Evolutionary conservation across 768 basidiomycete species (phyloP).

Genomic region (Pulveroboletus sp.): DNA sequence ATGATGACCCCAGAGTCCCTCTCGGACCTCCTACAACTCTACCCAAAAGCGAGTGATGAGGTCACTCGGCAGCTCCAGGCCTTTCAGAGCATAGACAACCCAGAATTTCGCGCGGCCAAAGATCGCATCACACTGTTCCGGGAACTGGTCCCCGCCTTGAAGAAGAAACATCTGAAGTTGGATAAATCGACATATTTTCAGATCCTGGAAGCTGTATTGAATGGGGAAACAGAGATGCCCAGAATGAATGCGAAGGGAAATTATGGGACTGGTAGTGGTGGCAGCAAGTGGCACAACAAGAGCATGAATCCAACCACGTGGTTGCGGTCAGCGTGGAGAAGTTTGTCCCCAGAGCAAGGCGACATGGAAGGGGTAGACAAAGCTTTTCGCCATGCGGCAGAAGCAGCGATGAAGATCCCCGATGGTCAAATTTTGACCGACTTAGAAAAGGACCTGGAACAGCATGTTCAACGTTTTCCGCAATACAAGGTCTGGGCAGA

Average conservation of each 20-base stretch:
- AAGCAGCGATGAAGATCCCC: not conserved
- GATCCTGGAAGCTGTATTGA: slow-evolving; percentile 7
- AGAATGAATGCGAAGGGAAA: not conserved
- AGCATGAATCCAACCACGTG: rapidly evolving
- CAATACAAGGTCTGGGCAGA: not conserved
- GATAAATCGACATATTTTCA: not conserved
- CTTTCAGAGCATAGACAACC: slow-evolving; percentile 3
- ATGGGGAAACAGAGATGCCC: not conserved
- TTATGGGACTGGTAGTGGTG: too few species aligned
- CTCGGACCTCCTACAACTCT: not conserved
- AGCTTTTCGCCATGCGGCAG: slow-evolving; percentile 2
- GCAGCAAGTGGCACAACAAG: too few species aligned
- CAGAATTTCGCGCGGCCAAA: slow-evolving; percentile 14
- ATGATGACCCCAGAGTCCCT: slow-evolving; percentile 19
- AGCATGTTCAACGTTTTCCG: not conserved
- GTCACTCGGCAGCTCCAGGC: not conserved
- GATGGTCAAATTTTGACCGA: slow-evolving; percentile 17
- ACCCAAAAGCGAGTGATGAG: slow-evolving; percentile 13
- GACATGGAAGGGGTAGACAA: not conserved
- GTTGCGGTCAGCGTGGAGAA: not conserved
- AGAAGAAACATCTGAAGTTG: not conserved
- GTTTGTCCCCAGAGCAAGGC: not conserved
- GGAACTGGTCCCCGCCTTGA: not conserved
- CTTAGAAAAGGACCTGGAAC: slow-evolving; percentile 2
- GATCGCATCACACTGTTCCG: slow-evolving; percentile 11